phyloP scores from a whole-genome alignment of 1,139 yeast species.

The Hemisphaericaspora lyxosophila region DNA sequence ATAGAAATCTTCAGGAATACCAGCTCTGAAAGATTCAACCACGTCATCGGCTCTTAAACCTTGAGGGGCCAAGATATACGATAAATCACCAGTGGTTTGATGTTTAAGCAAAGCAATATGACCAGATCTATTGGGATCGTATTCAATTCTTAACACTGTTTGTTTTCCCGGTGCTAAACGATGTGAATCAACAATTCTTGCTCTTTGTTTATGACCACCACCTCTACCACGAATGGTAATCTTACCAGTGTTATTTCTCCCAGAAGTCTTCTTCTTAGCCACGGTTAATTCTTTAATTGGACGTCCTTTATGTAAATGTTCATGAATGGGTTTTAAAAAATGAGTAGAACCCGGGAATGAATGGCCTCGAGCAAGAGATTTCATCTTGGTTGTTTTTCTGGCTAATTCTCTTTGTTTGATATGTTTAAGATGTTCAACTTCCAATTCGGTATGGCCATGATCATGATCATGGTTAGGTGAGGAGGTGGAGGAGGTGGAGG shows the following conservation, averaged over 20 bases:
- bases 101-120: slow-evolving; percentile 87
- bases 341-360: slow-evolving; percentile 88
- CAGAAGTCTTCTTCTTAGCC: slow-evolving; percentile 73
- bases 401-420: slow-evolving; percentile 73
- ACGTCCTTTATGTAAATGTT: slow-evolving; percentile 81
- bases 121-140: slow-evolving; percentile 93
- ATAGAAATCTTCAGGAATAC: slow-evolving; percentile 77
- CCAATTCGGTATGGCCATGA: slow-evolving; percentile 64
- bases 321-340: slow-evolving; percentile 84
- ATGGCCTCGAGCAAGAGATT: slow-evolving; percentile 67
- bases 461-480: slow-evolving; percentile 16
- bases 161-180: slow-evolving; percentile 71
- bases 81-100: slow-evolving; percentile 56
- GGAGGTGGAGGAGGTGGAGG: not conserved
- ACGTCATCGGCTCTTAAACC: slow-evolving; percentile 91
- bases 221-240: slow-evolving; percentile 94
- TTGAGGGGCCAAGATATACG: slow-evolving; percentile 87
- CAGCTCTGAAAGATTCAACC: slow-evolving; percentile 84
- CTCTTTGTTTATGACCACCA: slow-evolving; percentile 92
- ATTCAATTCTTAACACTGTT: slow-evolving; percentile 83
- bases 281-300: slow-evolving; percentile 78
- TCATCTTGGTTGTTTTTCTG: slow-evolving; percentile 68
- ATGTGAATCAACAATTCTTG: slow-evolving; percentile 76
- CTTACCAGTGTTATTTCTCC: slow-evolving; percentile 86
- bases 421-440: slow-evolving; percentile 71